Evolutionary conservation across 805 yeast species (phyloP), one percentile per base, ranked within the genome.

Genomic region (Saccharomyces eubayanus): DNA sequence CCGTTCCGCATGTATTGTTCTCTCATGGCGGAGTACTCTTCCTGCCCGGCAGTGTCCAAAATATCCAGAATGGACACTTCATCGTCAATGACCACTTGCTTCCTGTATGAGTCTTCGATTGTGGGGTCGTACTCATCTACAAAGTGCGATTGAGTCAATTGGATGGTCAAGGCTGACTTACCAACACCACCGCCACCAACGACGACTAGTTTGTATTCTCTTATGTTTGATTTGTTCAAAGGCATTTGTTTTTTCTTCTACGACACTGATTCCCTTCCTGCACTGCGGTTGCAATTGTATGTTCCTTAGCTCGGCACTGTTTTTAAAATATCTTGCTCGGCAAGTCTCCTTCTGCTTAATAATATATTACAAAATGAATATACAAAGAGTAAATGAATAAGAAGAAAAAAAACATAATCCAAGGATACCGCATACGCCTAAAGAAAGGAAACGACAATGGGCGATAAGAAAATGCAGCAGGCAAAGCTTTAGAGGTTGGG

Each of bases 121-220:
- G 97, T 92, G 14, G 98, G 97, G 72, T 92, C 98, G 66, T 92
- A 92, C 69, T 91, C 97, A 70, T 89, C 96, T 40, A 92, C 95
- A 67, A 92, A 92, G 64, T 90, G 96, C 40, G 89, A 82, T 71
- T 91, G 97, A 53, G 91, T 89, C 66, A 92, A 79, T 71, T 92
- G 95, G 59, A 92, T 91, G 31, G 98, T 91, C 58, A 92, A 76
- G 6, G 98, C 97, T 28, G 95, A 85, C 71, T 92, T 92, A 72
- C 98, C 98, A 55, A 92, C 98, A 72, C 96, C 97, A 65, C 97
- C 97, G 41, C 97, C 97, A 51, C 97, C 98, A 55, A 91, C 96
- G 49, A 92, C 97, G 5, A 92, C 97, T 55, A 92, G 74, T 68
- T 94, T 89, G 70, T 84, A 91, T 71, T 89, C 96, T 70, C 84